Conservation (phyloP, 257 asterid species). For the Echites panduratus region DNA sequence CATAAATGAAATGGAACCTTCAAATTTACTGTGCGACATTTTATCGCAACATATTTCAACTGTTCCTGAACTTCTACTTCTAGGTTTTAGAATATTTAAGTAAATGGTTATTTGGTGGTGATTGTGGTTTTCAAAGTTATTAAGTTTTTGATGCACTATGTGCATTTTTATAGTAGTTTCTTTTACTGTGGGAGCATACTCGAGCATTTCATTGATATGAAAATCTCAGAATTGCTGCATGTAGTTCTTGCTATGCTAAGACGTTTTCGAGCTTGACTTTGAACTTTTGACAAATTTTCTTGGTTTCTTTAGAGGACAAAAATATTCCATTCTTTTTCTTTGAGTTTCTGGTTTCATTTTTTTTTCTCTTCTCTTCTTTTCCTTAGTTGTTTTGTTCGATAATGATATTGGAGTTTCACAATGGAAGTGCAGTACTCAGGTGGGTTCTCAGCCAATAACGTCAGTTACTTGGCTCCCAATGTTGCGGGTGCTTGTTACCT, state of each 20-base stretch:
- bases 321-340: background rate
- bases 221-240: background rate
- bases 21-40: background rate
- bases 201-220: background rate
- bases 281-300: background rate
- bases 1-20: background rate
- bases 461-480: constrained; percentile 91
- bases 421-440: constrained; percentile 79
- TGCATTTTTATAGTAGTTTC: background rate
- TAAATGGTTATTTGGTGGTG: background rate
- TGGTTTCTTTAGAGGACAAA: background rate
- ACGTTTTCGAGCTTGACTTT: background rate
- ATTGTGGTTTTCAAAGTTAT: background rate
- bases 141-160: background rate
- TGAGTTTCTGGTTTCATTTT: constrained; percentile 4
- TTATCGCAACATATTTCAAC: background rate
- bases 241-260: background rate
- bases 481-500: constrained; percentile 81
- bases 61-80: no score
- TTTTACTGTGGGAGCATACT: background rate
- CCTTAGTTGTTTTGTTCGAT: constrained; percentile 13
- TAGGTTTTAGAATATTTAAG: background rate
- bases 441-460: constrained; percentile 95
- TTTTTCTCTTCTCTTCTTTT: constrained; percentile 13
- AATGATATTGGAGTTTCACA: constrained; percentile 21